These are phyloP conservation scores for Chlorella sp. DNA, from an alignment of 139 green algal species.

Conservation along the genomic window DNA sequence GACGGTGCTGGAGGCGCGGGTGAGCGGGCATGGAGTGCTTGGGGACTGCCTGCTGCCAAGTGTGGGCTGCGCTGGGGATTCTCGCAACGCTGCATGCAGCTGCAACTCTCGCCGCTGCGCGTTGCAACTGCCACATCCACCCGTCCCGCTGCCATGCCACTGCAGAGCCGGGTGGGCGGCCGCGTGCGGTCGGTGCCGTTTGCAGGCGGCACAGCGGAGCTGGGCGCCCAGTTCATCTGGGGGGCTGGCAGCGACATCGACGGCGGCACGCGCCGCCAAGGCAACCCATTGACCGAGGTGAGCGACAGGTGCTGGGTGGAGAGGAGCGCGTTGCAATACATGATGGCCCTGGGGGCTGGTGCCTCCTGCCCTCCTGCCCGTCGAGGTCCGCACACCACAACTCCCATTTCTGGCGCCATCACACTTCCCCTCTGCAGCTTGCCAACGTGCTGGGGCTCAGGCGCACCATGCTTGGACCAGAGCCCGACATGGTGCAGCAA, in stretches of 20 bases:
- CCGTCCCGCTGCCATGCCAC: not conserved
- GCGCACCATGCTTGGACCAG: not conserved
- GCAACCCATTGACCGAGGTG: slow-evolving; percentile 1
- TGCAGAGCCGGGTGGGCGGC: slow-evolving; percentile 19
- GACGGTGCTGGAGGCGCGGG: slow-evolving; percentile 16
- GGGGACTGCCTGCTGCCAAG: not conserved
- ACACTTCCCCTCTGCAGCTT: not conserved
- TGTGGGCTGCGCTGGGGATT: not conserved
- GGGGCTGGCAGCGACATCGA: not conserved
- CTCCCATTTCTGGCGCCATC: no score
- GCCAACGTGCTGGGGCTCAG: not conserved
- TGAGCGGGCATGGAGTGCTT: not conserved
- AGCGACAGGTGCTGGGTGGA: not conserved
- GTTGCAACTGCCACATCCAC: no score
- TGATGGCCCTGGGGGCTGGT: no score
- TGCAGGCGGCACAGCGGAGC: not conserved
- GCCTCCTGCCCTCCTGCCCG: not conserved
- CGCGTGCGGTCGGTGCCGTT: slow-evolving; percentile 10
- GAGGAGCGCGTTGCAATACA: no score
- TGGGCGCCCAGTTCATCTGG: slow-evolving; percentile 20
- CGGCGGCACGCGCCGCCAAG: not conserved
- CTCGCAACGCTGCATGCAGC: not conserved
- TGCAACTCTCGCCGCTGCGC: no score
- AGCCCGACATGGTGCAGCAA: not conserved
- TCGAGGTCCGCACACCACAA: no score